Conservation (phyloP, 2,329 filamentous ascomycete species). For the Alternaria incomplexa region DNA sequence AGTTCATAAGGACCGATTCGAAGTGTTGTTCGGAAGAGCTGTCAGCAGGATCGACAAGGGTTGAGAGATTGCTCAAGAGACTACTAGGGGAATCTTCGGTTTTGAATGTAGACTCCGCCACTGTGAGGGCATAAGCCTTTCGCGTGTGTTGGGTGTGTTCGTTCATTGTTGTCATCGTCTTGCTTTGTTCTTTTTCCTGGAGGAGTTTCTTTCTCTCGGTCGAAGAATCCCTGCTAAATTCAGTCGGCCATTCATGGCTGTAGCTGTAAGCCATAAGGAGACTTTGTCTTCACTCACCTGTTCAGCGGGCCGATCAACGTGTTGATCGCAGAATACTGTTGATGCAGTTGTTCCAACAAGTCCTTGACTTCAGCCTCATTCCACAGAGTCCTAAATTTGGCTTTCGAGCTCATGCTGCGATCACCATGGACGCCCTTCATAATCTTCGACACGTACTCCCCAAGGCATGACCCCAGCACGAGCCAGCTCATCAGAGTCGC, state of each 20-base stretch:
- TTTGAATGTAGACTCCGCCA: conserved; percentile 19
- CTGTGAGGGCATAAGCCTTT: conserved; percentile 10
- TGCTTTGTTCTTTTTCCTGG: neutral
- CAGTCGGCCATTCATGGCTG: neutral
- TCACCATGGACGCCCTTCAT: neutral
- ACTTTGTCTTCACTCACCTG: neutral
- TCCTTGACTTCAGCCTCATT: neutral
- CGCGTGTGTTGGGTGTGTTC: conserved; percentile 11
- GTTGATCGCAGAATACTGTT: neutral
- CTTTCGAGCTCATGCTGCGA: neutral
- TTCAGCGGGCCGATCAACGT: neutral
- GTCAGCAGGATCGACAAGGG: neutral
- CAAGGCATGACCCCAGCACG: neutral
- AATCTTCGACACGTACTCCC: neutral
- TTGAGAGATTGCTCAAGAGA: neutral
- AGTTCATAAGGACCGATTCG: neutral
- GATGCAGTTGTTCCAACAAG: neutral
- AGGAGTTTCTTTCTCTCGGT: conserved; percentile 3
- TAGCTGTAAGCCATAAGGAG: neutral
- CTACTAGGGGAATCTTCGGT: neutral
- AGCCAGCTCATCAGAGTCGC: neutral
- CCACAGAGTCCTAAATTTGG: neutral
- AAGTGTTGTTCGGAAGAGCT: neutral
- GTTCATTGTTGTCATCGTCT: conserved; percentile 8
- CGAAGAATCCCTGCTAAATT: neutral